phyloP scores from a whole-genome alignment of 2,329 filamentous ascomycete genomes.

The Claviceps sp. region DNA sequence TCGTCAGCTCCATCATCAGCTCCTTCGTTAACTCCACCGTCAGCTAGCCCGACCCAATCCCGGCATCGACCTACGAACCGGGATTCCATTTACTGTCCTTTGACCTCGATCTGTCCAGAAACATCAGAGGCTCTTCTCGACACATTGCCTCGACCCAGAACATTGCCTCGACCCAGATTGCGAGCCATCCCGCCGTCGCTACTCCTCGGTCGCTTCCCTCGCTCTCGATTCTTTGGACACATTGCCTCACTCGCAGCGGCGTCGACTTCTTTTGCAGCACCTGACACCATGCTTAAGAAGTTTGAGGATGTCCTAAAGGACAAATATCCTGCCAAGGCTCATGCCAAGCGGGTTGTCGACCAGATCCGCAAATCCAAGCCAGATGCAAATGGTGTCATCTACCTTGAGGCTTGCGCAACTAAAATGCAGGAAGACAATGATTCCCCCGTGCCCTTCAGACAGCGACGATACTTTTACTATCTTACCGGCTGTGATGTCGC shows the following conservation, averaged over 20 bases:
- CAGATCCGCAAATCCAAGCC: slow-evolving; percentile 58
- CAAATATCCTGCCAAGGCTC: slow-evolving; percentile 73
- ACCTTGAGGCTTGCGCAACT: slow-evolving; percentile 74
- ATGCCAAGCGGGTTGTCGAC: slow-evolving; percentile 72
- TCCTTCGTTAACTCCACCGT: neutral
- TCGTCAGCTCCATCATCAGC: neutral
- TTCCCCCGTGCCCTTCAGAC: slow-evolving; percentile 68
- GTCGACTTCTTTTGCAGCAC: neutral
- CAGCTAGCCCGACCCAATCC: neutral
- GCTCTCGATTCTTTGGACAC: neutral
- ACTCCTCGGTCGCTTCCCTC: neutral
- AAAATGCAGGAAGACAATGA: slow-evolving; percentile 84
- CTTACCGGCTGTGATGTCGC: slow-evolving; percentile 71
- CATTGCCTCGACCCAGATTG: neutral
- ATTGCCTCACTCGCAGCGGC: neutral
- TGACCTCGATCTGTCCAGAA: neutral
- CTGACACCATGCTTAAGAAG: slow-evolving; percentile 22
- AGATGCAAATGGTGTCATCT: slow-evolving; percentile 57
- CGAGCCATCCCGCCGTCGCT: neutral
- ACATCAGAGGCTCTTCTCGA: neutral
- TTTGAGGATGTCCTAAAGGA: slow-evolving; percentile 42
- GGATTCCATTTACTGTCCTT: neutral
- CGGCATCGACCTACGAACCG: neutral
- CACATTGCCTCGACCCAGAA: neutral
- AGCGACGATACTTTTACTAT: slow-evolving; percentile 91